These are phyloP conservation scores for Colletotrichum sp. DNA, from an alignment of 2,329 filamentous ascomycete species.

Conservation along the genomic window DNA sequence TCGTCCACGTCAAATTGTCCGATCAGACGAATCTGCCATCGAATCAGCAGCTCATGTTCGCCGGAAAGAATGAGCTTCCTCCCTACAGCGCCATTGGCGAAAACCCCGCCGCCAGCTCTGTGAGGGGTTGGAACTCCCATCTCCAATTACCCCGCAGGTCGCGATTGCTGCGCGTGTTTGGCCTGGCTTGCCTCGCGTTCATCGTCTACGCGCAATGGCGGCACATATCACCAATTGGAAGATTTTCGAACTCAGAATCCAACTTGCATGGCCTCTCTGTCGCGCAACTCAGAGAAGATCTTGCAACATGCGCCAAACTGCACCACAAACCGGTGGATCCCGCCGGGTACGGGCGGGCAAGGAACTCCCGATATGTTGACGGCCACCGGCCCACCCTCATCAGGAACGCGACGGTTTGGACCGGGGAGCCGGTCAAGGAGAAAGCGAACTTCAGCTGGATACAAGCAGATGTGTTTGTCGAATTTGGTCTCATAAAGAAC, in stretches of 20 bases:
- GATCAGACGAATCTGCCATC: background rate
- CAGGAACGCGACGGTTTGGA: conserved; percentile 70
- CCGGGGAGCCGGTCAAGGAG: conserved; percentile 62
- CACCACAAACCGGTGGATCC: conserved; percentile 60
- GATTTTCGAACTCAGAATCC: conserved; percentile 32
- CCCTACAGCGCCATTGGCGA: conserved; percentile 43
- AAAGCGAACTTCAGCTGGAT: conserved; percentile 66
- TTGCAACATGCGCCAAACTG: conserved; percentile 60
- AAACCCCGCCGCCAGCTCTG: background rate
- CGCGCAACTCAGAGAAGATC: conserved; percentile 56
- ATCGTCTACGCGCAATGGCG: conserved; percentile 54
- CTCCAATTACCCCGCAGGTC: conserved; percentile 10
- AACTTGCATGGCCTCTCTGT: conserved; percentile 45
- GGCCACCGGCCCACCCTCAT: conserved; percentile 66
- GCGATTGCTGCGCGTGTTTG: conserved; percentile 28
- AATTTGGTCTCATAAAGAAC: conserved; percentile 64
- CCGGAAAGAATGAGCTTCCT: conserved; percentile 47
- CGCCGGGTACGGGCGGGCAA: conserved; percentile 58
- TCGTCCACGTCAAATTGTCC: background rate
- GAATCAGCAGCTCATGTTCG: background rate
- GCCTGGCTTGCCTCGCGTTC: conserved; percentile 52
- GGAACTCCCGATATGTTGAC: conserved; percentile 65
- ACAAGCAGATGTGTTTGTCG: conserved; percentile 61
- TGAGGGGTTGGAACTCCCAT: background rate
- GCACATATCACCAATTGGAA: conserved; percentile 33